Conservation (phyloP, 305 asterid genomes). For the Solanum hybrid region DNA sequence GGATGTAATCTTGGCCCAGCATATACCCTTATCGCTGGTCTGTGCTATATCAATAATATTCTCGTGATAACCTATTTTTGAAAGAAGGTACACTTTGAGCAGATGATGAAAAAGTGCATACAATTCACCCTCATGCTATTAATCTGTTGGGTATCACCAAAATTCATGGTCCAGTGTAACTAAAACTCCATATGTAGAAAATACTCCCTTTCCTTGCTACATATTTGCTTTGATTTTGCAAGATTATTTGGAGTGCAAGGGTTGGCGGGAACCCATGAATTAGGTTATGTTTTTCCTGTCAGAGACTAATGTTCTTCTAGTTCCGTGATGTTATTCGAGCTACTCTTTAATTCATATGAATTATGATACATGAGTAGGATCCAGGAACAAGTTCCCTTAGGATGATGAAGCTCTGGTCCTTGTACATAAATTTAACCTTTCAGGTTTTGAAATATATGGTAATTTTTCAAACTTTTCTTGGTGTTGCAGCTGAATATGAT, state of each 20-base stretch:
- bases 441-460: not conserved
- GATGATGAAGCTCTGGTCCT: not conserved
- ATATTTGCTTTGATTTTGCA: not conserved
- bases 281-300: not conserved
- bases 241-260: not conserved
- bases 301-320: not conserved
- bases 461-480: conserved; percentile 5
- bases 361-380: not conserved
- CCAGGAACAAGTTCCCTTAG: not conserved
- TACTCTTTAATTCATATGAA: not conserved
- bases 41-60: not conserved
- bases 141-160: not conserved
- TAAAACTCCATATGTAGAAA: not conserved
- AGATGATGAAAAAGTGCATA: not conserved
- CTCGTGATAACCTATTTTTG: not conserved
- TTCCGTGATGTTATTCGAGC: not conserved
- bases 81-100: not conserved
- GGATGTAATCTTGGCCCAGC: not conserved
- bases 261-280: not conserved
- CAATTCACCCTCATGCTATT: not conserved
- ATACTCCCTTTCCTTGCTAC: not conserved
- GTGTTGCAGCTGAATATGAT: conserved; percentile 71
- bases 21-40: not conserved
- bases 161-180: not conserved
- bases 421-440: not conserved